Conservation (phyloP, 1,284 basidiomycete genomes). For the Tilletiaria anomala region DNA sequence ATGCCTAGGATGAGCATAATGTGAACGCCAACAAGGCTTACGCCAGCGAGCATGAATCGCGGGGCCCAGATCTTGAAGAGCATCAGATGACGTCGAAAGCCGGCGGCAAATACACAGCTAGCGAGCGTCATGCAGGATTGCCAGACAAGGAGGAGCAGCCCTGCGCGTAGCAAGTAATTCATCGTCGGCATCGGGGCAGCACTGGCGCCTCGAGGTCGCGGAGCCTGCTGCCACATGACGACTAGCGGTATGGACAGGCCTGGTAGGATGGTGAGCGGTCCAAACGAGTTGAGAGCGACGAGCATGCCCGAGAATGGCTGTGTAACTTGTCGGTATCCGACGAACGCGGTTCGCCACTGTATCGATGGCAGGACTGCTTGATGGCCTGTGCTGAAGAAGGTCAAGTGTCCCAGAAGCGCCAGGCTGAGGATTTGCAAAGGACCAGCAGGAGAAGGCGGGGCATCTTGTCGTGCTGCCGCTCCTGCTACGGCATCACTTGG, state of each 20-base stretch:
- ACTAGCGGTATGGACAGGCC: constrained; percentile 55
- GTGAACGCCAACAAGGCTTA: constrained; percentile 43
- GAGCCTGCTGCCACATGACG: constrained; percentile 76
- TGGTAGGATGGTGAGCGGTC: constrained; percentile 53
- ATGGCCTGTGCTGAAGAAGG: constrained; percentile 81
- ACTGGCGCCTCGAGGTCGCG: constrained; percentile 36
- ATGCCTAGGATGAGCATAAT: constrained; percentile 38
- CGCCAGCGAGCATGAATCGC: constrained; percentile 65
- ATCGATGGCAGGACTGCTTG: constrained; percentile 76
- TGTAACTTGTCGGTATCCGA: constrained; percentile 48
- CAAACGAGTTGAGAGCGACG: constrained; percentile 68
- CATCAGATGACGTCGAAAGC: constrained; percentile 80
- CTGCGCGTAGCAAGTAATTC: constrained; percentile 42
- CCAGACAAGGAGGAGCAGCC: constrained; percentile 56
- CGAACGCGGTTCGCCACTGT: constrained; percentile 89
- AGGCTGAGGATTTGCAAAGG: no score
- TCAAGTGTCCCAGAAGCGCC: constrained; percentile 40
- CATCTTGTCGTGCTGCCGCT: no score
- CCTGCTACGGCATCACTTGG: no score
- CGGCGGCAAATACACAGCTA: constrained; percentile 58
- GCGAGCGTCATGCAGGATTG: constrained; percentile 52
- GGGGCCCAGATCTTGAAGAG: constrained; percentile 99
- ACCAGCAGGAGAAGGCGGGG: not conserved
- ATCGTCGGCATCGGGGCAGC: constrained; percentile 5
- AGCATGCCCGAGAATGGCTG: constrained; percentile 65